A percentile compares a stretch with the other conserved stretches of the same genome.
phyloP scores from a whole-genome alignment of 768 basidiomycete species.

The Auricularia cornea region DNA sequence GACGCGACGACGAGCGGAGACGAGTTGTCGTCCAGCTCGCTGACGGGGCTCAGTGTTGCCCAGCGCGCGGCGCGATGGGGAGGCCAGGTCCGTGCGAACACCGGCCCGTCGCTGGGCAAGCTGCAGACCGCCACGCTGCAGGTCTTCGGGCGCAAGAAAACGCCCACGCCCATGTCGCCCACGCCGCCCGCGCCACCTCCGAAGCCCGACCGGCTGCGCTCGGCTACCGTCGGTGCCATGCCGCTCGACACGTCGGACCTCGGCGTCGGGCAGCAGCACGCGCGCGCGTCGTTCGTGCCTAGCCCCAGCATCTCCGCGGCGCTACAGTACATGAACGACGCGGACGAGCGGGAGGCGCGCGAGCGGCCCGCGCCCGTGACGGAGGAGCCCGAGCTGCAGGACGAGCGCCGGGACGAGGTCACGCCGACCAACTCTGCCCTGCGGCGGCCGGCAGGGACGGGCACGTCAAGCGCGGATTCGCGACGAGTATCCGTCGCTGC shows the following conservation, averaged over 20 bases:
- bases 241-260: neutral
- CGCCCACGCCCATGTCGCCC: neutral
- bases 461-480: neutral
- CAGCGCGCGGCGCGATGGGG: neutral
- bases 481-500: neutral
- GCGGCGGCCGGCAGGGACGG: neutral
- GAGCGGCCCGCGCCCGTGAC: neutral
- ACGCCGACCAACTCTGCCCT: neutral
- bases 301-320: constrained; percentile 53
- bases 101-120: neutral
- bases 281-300: constrained; percentile 28
- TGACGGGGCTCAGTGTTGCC: neutral
- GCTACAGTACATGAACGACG: constrained; percentile 37
- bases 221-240: neutral
- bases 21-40: neutral
- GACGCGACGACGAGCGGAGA: neutral
- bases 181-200: neutral
- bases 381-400: neutral
- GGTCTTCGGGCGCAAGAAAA: neutral
- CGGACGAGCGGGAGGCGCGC: neutral
- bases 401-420: neutral
- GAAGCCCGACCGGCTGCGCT: neutral
- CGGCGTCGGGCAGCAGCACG: neutral
- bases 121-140: neutral
- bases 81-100: neutral